Evolutionary conservation across 1,284 basidiomycete genomes (phyloP).

Genomic region (Earliella scabrosa): DNA sequence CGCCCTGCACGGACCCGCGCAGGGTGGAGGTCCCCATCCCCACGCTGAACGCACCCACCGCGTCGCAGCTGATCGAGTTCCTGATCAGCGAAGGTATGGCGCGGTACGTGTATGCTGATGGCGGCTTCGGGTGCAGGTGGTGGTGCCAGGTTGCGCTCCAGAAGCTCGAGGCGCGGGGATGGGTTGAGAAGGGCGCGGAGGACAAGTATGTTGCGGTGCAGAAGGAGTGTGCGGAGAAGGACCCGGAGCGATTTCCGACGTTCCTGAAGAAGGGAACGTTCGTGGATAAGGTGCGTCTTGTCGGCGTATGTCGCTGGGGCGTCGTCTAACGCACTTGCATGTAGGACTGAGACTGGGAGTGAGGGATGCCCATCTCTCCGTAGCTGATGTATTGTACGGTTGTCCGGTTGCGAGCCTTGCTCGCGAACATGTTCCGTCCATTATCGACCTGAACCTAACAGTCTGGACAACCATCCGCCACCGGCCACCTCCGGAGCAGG

Average conservation of each 20-base stretch:
- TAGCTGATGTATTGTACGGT: neutral
- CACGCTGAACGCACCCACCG: neutral
- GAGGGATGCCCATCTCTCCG: too few relatives aligned
- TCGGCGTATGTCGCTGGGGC: too few relatives aligned
- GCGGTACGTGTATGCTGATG: conserved; percentile 8
- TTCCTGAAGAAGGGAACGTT: conserved; percentile 2
- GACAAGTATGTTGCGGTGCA: conserved; percentile 3
- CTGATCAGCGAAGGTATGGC: conserved; percentile 5
- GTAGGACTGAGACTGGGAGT: too few relatives aligned
- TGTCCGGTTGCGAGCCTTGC: neutral
- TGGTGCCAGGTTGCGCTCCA: conserved; percentile 9
- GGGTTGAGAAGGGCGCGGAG: conserved; percentile 4
- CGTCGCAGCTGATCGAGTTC: conserved; percentile 1
- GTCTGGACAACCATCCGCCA: conserved; percentile 2
- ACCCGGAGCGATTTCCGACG: conserved; percentile 2
- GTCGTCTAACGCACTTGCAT: too few relatives aligned
- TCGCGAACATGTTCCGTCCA: neutral
- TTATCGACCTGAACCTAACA: neutral
- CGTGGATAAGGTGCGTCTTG: conserved; percentile 6
- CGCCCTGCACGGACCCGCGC: conserved; percentile 1
- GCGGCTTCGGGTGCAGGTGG: conserved; percentile 8
- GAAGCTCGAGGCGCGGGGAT: conserved; percentile 7
- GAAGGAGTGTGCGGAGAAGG: conserved; percentile 4
- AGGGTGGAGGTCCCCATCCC: conserved; percentile 2
- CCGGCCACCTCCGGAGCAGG: neutral